Evolutionary conservation across 345 rosid genomes (phyloP), one percentile per base, ranked within the genome.

Genomic region (Salix arbutifolia): DNA sequence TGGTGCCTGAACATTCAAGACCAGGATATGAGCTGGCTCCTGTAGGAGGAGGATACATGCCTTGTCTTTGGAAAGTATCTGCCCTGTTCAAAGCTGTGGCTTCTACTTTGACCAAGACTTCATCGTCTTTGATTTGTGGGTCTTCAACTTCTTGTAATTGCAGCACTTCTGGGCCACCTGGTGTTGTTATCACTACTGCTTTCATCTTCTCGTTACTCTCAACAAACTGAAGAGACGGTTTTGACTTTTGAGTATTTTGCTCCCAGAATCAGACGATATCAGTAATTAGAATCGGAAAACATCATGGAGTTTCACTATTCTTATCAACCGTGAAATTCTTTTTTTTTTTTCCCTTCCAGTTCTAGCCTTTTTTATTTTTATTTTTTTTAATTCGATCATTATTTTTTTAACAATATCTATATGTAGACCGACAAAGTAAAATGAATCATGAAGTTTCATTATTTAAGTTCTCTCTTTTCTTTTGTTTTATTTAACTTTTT

Each of bases 1-100:
- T 60, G 71, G 87, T 91, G n/a, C 97, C 97, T 26, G 97, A 92
- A 73, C 98, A 94, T 77, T 92, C 98, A 35, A 94, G 90, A 58
- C 98, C 94, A 18, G 64, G 97, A 78, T 85, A 85, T 30, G 88
- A 84, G 68, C 98, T 94, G 33, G 91, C 83, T 12, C 89, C 98
- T 65, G 89, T 86, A 5, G 98, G 97, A n/a, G 95, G 94, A 18
- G 91, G 69, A 81, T 92, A 89, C 50, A 68, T 76, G 82, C 97
- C 98, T 65, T 79, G 86, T 50, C 98, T 82, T 74, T 94, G 97
- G 26, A 86, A 53, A 19, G 91, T 90, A 80, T 94, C 98, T 8
- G 97, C 93, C 3, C 94, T 83, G 84, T 92, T 94, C 30, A 94
- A 72, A 40, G 95, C 97, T 52, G 97, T 85, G 69, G 99, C 91